phyloP scores from a whole-genome alignment of 306 rosid species.

The Medicago truncatula region MtrunA17r5.0-ANR NC_053049.1:42673501-42674000 shows the following conservation, averaged over 20 bases:
- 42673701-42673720: slow-evolving; percentile 28
- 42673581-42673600: slow-evolving; percentile 23
- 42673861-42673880: slow-evolving; percentile 95
- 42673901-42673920: slow-evolving; percentile 97
- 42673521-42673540: slow-evolving; percentile 9
- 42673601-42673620: slow-evolving; percentile 13
- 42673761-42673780: slow-evolving; percentile 3
- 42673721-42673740: slow-evolving; percentile 9
- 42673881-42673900: slow-evolving; percentile 83
- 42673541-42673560: not conserved
- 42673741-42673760: slow-evolving; percentile 26
- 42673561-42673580: slow-evolving; percentile 22
- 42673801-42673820: slow-evolving; percentile 39
- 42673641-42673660: slow-evolving; percentile 17
- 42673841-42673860: slow-evolving; percentile 96
- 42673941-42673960: slow-evolving; percentile 91
- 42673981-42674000: slow-evolving; percentile 78
- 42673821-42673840: slow-evolving; percentile 92
- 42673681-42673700: not conserved
- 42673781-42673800: slow-evolving; percentile 17
- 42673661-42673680: slow-evolving; percentile 1
- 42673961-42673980: slow-evolving; percentile 93
- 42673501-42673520: not conserved
- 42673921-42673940: slow-evolving; percentile 81
- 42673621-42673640: slow-evolving; percentile 4